These are phyloP conservation scores for Fusarium virguliforme DNA, from an alignment of 2,329 filamentous ascomycete genomes.

Conservation along the genomic window DNA sequence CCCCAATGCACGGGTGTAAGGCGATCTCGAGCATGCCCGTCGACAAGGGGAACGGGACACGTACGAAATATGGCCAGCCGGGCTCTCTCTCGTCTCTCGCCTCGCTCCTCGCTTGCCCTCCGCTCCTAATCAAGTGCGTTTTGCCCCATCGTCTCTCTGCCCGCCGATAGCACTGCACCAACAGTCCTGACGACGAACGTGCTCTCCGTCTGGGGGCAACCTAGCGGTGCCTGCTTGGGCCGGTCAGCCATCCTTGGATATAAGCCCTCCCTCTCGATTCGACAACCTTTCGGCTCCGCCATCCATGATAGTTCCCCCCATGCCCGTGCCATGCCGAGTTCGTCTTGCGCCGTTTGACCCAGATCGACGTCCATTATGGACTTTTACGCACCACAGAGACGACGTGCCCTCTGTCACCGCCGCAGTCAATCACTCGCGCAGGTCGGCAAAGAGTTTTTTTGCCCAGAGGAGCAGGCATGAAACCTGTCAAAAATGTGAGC, in stretches of 20 bases:
- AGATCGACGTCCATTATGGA: conserved; percentile 32
- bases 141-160: conserved; percentile 24
- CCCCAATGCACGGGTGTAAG: conserved; percentile 23
- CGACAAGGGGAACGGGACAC: conserved; percentile 17
- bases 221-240: conserved; percentile 22
- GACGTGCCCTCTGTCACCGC: conserved; percentile 5
- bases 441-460: conserved; percentile 3
- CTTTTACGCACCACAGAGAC: conserved; percentile 13
- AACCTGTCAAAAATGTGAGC: conserved; percentile 27
- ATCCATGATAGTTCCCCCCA: conserved; percentile 23
- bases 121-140: conserved; percentile 15
- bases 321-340: conserved; percentile 25
- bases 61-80: conserved; percentile 6
- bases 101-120: conserved; percentile 20
- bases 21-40: conserved; percentile 13
- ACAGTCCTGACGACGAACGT: conserved; percentile 17
- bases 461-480: conserved; percentile 16
- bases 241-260: conserved; percentile 25
- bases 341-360: conserved; percentile 31
- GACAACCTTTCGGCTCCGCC: conserved; percentile 26
- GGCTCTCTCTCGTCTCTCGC: conserved; percentile 1
- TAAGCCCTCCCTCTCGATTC: conserved; percentile 25
- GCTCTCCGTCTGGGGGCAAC: conserved; percentile 20
- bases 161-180: background rate
- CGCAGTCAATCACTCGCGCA: conserved; percentile 9